Conservation (phyloP, 306 rosid species). For the Amphicarpaea edgeworthii region DNA sequence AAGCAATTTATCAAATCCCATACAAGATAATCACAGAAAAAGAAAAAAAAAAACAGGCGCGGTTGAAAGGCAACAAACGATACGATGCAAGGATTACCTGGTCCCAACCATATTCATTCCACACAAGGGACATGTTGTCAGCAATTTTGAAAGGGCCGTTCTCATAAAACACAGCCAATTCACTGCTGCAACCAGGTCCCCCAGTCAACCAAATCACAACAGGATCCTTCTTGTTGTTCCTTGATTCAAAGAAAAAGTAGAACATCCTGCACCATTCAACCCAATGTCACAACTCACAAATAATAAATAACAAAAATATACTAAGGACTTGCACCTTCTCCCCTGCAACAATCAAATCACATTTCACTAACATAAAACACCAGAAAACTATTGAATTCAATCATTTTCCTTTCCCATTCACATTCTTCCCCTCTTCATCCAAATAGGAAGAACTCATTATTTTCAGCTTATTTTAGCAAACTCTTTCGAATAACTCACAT, state of each 20-base stretch:
- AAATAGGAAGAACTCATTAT: not conserved
- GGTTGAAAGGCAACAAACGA: constrained; percentile 17
- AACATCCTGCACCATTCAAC: constrained; percentile 73
- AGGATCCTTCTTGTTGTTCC: constrained; percentile 82
- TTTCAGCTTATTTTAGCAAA: not conserved
- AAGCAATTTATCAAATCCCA: constrained; percentile 37
- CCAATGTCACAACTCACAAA: not conserved
- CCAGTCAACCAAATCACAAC: constrained; percentile 98
- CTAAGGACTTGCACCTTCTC: not conserved
- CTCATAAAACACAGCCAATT: constrained; percentile 93
- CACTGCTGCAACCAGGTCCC: constrained; percentile 99
- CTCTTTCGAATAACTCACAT: not conserved
- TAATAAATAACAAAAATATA: constrained; percentile 31
- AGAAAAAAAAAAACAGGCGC: too few species aligned
- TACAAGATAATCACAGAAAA: constrained; percentile 10
- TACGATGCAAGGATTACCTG: constrained; percentile 67
- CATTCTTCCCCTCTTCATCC: not conserved
- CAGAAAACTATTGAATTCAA: constrained; percentile 2
- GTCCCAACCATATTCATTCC: constrained; percentile 98
- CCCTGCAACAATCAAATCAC: constrained; percentile 22
- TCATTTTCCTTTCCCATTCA: not conserved
- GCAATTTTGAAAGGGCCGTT: constrained; percentile 92
- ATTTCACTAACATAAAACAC: constrained; percentile 2
- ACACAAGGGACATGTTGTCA: constrained; percentile 84
- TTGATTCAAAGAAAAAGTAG: constrained; percentile 91